These are phyloP conservation scores for Lactarius sanguifluus DNA, from an alignment of 768 basidiomycete species.

Conservation along the genomic window DNA sequence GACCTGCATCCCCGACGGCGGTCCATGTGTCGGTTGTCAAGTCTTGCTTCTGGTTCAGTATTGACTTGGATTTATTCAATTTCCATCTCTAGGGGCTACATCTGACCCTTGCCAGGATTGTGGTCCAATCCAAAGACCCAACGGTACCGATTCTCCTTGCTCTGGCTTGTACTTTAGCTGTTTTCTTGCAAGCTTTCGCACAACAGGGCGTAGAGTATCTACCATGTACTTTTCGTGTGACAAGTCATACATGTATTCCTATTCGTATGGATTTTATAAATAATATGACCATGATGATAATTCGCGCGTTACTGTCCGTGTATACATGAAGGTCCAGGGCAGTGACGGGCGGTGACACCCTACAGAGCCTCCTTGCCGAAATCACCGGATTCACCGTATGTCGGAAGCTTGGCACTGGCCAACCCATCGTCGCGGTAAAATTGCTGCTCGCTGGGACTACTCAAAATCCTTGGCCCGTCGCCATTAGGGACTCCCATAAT, in stretches of 20 bases:
- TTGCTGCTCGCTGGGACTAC: conserved; percentile 18
- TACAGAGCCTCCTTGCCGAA: conserved; percentile 9
- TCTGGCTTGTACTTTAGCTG: conserved; percentile 22
- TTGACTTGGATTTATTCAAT: conserved; percentile 31
- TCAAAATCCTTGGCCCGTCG: conserved; percentile 9
- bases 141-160: conserved; percentile 26
- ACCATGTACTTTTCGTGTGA: conserved; percentile 28
- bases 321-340: background rate
- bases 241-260: conserved; percentile 30
- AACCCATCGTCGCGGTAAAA: conserved; percentile 7
- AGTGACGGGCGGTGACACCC: background rate
- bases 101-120: conserved; percentile 28
- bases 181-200: conserved; percentile 24
- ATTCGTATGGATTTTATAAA: conserved; percentile 30
- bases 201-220: conserved; percentile 26
- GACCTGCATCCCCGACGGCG: conserved; percentile 9
- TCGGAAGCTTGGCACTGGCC: conserved; percentile 6
- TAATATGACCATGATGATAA: conserved; percentile 27
- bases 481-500: conserved; percentile 46
- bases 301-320: conserved; percentile 9
- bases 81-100: conserved; percentile 29
- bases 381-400: conserved; percentile 9
- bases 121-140: conserved; percentile 24
- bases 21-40: conserved; percentile 21
- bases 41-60: conserved; percentile 28